A percentile compares a stretch with the other conserved stretches of the same genome.
phyloP scores from a whole-genome alignment of 441 rosid species.

The Hura crepitans region DNA sequence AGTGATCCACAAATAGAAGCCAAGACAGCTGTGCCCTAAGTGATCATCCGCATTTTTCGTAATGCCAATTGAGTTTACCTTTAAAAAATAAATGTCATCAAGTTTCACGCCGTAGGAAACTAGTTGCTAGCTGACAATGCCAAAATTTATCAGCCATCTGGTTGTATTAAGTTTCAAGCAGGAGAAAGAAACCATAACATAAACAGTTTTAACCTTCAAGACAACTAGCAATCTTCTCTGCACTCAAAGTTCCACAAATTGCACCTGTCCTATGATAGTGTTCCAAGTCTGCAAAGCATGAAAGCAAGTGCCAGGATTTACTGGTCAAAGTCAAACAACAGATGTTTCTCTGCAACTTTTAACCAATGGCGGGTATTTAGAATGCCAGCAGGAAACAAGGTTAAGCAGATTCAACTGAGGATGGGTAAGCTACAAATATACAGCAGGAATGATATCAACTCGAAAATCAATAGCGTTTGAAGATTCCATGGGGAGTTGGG shows the following conservation, averaged over 20 bases:
- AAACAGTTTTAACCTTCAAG: neutral
- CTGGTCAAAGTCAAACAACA: neutral
- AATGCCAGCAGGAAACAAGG: neutral
- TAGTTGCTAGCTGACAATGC: neutral
- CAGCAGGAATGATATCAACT: neutral
- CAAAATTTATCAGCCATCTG: neutral
- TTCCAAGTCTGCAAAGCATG: constrained; percentile 62
- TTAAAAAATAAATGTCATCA: neutral
- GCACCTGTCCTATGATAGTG: constrained; percentile 60
- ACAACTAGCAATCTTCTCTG: neutral
- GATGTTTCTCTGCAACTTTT: neutral
- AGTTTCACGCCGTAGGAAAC: neutral
- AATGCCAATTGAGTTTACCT: too few species aligned
- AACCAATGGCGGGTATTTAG: neutral
- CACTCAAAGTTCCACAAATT: neutral
- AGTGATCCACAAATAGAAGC: neutral
- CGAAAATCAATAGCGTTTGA: neutral
- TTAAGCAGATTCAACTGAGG: neutral
- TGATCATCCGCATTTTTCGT: neutral
- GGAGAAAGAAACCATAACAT: neutral
- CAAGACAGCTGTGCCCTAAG: too few species aligned
- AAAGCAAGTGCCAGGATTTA: neutral
- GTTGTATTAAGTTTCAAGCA: neutral
- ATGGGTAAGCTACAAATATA: neutral
- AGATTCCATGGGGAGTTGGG: constrained; percentile 23